Evolutionary conservation across 345 rosid species (phyloP), one percentile per base, ranked within the genome.

Genomic region (Salix brachista): DNA sequence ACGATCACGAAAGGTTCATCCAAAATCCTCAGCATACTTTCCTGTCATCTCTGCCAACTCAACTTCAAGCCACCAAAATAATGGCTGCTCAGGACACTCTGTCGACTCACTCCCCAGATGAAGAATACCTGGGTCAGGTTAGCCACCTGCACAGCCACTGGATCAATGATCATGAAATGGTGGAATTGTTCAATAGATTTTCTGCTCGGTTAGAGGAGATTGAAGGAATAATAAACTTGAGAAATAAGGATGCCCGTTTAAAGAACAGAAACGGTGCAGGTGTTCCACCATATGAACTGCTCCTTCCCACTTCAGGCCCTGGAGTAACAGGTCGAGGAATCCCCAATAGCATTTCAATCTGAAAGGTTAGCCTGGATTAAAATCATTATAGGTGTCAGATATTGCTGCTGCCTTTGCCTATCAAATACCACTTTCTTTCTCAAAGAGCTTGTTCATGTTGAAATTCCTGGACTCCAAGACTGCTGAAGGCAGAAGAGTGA

Each of bases 321-420:
- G 98, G 99, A 32, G 99, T 93, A 62, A 95, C 97, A 0, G 97
- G 96, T 73, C 90, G 98, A 66, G 98, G 99, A 76, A 91, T 95
- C 76, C 99, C 98, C 5, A 95, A 95, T 72, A 91, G 99, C 86
- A 81, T 95, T 72, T 95, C 99, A 8, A 96, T 96, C 41, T 93
- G 80, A 85, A 67, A 44, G 67, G 54, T 61, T 19, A 74, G 42
- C 68, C 19, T 56, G 12, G 37, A 37, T 67, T 37, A 5, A 64
- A n/a, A 36, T 39, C 54, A 28, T 34, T 41, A 12, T 19, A 39
- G 8, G 6, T 39, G 19, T 54, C 8, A 11, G 62, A 9, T 14
- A 21, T n/a, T 75, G 37, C 14, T 75, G 37, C 14, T 65, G 25
- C 39, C 25, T 56, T 32, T 34, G 52, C 23, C 28, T 26, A 26